A percentile compares a stretch with the other conserved stretches of the same genome.
These are phyloP conservation scores for Chenopodium suecicum DNA, from an alignment of 148 eudicot genomes.

Conservation along the genomic window DNA sequence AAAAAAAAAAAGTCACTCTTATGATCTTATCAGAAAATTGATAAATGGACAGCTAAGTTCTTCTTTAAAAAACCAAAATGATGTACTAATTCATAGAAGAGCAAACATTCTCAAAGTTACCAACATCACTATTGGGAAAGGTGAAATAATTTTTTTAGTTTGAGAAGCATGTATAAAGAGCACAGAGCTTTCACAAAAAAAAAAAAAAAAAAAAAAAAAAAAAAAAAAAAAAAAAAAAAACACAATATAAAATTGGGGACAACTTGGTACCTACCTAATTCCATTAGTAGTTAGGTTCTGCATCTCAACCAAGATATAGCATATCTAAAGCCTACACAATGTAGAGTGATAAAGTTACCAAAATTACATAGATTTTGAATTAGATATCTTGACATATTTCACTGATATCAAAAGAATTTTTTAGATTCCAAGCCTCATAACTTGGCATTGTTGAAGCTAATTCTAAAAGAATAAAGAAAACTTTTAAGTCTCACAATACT, in stretches of 20 bases:
- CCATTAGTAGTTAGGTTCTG: neutral
- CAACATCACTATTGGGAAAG: neutral
- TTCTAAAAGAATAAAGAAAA: neutral
- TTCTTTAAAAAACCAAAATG: neutral
- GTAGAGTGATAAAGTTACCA: neutral
- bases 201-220: neutral
- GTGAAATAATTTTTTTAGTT: neutral
- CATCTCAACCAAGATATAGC: neutral
- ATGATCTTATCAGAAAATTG: neutral
- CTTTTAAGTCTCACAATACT: neutral
- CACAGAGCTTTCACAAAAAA: neutral
- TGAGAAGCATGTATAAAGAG: neutral
- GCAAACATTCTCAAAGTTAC: neutral
- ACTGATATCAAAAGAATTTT: neutral
- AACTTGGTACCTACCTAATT: neutral
- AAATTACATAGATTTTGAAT: neutral
- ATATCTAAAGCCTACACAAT: neutral
- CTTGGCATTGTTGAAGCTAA: neutral
- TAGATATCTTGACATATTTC: neutral
- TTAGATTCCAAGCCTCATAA: neutral
- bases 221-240: neutral
- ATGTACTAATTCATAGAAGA: neutral
- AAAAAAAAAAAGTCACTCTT: no score
- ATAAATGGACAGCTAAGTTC: neutral
- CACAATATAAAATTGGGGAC: neutral